phyloP scores from a whole-genome alignment of 1,139 yeast species.

The Kodamaea sp. region DNA sequence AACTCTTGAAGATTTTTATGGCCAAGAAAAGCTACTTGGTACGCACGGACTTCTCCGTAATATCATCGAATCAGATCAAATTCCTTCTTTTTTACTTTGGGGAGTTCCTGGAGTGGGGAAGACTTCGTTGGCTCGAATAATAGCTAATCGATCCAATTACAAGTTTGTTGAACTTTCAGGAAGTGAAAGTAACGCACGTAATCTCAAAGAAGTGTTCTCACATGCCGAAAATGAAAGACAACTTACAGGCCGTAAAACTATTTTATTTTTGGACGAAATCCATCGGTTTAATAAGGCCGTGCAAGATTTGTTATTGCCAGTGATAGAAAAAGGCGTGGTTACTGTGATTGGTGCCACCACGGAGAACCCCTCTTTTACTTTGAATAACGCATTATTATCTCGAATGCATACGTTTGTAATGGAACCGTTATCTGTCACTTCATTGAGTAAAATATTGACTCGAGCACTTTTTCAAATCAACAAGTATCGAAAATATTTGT shows the following conservation, averaged over 20 bases:
- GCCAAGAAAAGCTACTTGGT: constrained; percentile 82
- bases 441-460: constrained; percentile 55
- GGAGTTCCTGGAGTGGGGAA: constrained; percentile 97
- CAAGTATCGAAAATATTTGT: constrained; percentile 44
- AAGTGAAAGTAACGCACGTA: constrained; percentile 68
- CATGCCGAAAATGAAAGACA: constrained; percentile 67
- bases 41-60: constrained; percentile 67
- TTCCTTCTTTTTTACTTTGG: constrained; percentile 90
- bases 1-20: constrained; percentile 70
- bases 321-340: constrained; percentile 63
- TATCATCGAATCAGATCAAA: constrained; percentile 56
- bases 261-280: constrained; percentile 87
- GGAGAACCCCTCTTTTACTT: constrained; percentile 90
- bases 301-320: constrained; percentile 79
- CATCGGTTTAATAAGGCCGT: constrained; percentile 88
- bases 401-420: constrained; percentile 84
- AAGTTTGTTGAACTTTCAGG: constrained; percentile 83
- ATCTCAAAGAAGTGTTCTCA: constrained; percentile 67
- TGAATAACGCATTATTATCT: constrained; percentile 83
- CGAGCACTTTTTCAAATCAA: constrained; percentile 64
- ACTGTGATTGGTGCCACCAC: constrained; percentile 92
- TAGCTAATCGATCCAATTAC: constrained; percentile 51
- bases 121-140: constrained; percentile 67
- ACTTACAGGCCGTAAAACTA: constrained; percentile 66
- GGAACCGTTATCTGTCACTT: constrained; percentile 55